phyloP scores from a whole-genome alignment of 768 basidiomycete species.

The Leccinum imitatum region DNA sequence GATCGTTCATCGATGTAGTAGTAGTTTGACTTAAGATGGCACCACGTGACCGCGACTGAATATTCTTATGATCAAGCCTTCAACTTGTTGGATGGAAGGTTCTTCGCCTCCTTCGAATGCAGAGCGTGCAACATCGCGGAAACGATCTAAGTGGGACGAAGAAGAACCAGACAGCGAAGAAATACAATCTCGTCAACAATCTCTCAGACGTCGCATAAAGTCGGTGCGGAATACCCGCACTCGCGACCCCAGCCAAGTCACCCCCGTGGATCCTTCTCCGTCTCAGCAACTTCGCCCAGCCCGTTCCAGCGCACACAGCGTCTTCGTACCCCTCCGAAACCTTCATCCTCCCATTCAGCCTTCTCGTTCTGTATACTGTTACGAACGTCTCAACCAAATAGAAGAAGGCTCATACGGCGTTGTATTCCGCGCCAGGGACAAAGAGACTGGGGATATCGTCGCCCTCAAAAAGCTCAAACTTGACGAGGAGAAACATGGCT shows the following conservation, averaged over 20 bases:
- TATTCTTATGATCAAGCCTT: neutral
- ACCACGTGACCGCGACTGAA: neutral
- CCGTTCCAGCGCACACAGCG: conserved; percentile 46
- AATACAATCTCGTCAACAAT: conserved; percentile 33
- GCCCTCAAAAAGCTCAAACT: conserved; percentile 98
- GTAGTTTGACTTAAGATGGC: neutral
- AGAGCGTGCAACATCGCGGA: conserved; percentile 45
- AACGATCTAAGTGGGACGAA: conserved; percentile 74
- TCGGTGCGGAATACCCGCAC: conserved; percentile 24
- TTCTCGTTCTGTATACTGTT: conserved; percentile 91
- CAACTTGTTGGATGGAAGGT: conserved; percentile 1
- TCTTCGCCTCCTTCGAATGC: conserved; percentile 27
- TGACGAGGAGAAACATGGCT: conserved; percentile 98
- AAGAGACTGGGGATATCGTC: conserved; percentile 92
- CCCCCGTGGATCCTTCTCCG: conserved; percentile 16
- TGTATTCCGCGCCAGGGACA: conserved; percentile 95
- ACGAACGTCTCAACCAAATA: conserved; percentile 94
- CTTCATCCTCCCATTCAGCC: conserved; percentile 77
- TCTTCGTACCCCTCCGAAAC: conserved; percentile 73
- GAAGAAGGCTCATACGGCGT: conserved; percentile 99
- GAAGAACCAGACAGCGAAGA: conserved; percentile 47
- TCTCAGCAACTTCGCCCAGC: conserved; percentile 14
- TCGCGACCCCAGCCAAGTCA: conserved; percentile 18
- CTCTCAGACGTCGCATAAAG: conserved; percentile 58
- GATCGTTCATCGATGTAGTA: conserved; percentile 22